These are phyloP conservation scores for Solanum hybrid DNA, from an alignment of 305 asterid genomes.

Conservation along the genomic window DNA sequence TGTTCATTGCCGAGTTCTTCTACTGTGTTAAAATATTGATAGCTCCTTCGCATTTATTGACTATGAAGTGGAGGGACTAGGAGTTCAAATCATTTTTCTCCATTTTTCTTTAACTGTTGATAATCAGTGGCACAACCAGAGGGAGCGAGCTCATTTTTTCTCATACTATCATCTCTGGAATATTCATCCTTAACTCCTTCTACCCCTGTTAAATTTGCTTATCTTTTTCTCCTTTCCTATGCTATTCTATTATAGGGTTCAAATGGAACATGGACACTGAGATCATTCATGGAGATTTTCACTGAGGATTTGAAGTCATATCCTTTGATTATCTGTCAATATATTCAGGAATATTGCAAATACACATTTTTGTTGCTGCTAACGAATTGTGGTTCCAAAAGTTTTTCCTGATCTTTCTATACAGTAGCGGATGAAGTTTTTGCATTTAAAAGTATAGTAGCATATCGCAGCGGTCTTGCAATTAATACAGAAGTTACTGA, in stretches of 20 bases:
- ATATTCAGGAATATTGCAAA: neutral
- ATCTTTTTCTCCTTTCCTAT: slow-evolving; percentile 9
- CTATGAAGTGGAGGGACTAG: neutral
- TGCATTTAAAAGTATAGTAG: slow-evolving; percentile 85
- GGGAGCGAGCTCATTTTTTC: neutral
- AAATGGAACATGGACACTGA: slow-evolving; percentile 63
- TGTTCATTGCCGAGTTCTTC: neutral
- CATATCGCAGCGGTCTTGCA: slow-evolving; percentile 91
- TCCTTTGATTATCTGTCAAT: slow-evolving; percentile 35
- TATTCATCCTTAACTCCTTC: neutral
- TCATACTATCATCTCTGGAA: neutral
- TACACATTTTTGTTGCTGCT: slow-evolving; percentile 5
- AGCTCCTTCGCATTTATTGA: neutral
- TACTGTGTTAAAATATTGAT: neutral
- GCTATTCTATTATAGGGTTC: slow-evolving; percentile 41
- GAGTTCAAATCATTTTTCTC: neutral
- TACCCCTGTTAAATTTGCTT: neutral
- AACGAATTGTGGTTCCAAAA: slow-evolving; percentile 4
- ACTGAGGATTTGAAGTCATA: slow-evolving; percentile 59
- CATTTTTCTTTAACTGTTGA: neutral
- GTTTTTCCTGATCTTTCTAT: slow-evolving; percentile 46
- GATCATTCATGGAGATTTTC: slow-evolving; percentile 47
- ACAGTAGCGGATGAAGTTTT: slow-evolving; percentile 50
- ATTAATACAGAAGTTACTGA: slow-evolving; percentile 53
- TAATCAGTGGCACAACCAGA: neutral